Evolutionary conservation across 139 green algal species (phyloP).

Genomic region (Edaphochlamys debaryana): DNA sequence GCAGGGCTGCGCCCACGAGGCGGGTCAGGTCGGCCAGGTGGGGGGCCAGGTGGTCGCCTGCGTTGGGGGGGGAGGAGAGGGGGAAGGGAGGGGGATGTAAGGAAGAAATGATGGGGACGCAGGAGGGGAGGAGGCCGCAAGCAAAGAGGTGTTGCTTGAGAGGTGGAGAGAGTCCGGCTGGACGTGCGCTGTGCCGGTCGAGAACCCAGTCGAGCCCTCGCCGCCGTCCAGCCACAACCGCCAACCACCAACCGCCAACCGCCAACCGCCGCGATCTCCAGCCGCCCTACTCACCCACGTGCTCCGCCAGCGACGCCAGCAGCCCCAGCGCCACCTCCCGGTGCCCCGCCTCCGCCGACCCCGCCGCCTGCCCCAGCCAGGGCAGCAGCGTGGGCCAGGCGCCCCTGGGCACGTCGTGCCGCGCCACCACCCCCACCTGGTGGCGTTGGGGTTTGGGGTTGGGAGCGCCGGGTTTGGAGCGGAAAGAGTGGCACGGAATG

Average conservation of each 20-base stretch:
- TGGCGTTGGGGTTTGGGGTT: too few species aligned
- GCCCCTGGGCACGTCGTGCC: constrained; percentile 59
- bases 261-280: too few species aligned
- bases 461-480: too few species aligned
- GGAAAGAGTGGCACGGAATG: too few species aligned
- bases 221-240: too few species aligned
- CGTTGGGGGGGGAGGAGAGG: too few species aligned
- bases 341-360: constrained; percentile 54
- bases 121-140: background rate
- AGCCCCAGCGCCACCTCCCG: constrained; percentile 71
- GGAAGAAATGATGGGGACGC: background rate
- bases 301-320: constrained; percentile 73
- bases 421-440: constrained; percentile 64
- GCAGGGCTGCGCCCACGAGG: constrained; percentile 58
- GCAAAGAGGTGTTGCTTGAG: too few species aligned
- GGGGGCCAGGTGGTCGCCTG: constrained; percentile 48
- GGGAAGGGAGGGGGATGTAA: too few species aligned
- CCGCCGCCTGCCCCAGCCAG: constrained; percentile 64
- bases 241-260: background rate
- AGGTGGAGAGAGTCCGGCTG: too few species aligned
- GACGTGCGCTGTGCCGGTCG: too few species aligned
- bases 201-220: too few species aligned
- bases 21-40: constrained; percentile 60
- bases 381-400: constrained; percentile 72
- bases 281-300: constrained; percentile 52